phyloP scores from a whole-genome alignment of 805 yeast species.

The Candida schatavii region DNA sequence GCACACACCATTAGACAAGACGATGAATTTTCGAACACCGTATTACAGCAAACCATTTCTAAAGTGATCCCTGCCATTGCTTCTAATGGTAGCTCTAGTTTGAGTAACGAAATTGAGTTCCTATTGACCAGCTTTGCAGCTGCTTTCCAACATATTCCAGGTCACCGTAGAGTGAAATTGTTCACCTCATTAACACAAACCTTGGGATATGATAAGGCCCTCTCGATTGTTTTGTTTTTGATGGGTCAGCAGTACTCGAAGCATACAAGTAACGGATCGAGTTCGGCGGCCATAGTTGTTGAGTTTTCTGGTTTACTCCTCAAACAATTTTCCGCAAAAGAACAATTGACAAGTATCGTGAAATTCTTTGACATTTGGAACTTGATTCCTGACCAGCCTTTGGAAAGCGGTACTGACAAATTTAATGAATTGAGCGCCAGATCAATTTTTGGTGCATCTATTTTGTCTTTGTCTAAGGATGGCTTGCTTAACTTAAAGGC shows the following conservation, averaged over 20 bases:
- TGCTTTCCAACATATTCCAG: slow-evolving; percentile 93
- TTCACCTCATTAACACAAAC: slow-evolving; percentile 77
- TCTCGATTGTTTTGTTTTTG: slow-evolving; percentile 71
- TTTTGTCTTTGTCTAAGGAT: slow-evolving; percentile 46
- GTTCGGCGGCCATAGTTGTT: slow-evolving; percentile 48
- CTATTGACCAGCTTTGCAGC: slow-evolving; percentile 86
- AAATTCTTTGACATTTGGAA: slow-evolving; percentile 54
- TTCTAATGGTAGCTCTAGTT: slow-evolving; percentile 39
- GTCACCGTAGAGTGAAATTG: slow-evolving; percentile 88
- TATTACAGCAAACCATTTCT: slow-evolving; percentile 85
- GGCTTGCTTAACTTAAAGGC: slow-evolving; percentile 51
- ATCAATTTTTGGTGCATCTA: slow-evolving; percentile 61
- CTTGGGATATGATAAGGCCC: slow-evolving; percentile 61
- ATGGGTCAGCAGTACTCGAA: slow-evolving; percentile 73
- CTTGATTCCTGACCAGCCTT: slow-evolving; percentile 39
- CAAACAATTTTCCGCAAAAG: slow-evolving; percentile 62
- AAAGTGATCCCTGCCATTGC: slow-evolving; percentile 87
- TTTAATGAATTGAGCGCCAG: slow-evolving; percentile 43
- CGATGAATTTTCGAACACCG: slow-evolving; percentile 90
- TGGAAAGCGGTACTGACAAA: slow-evolving; percentile 38
- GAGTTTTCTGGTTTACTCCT: slow-evolving; percentile 74
- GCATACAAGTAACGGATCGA: slow-evolving; percentile 16
- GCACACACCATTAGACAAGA: slow-evolving; percentile 96
- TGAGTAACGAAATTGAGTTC: slow-evolving; percentile 70
- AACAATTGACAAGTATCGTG: slow-evolving; percentile 58